A percentile compares a stretch with the other conserved stretches of the same genome.
Evolutionary conservation across 2,329 filamentous ascomycete species (phyloP).

Genomic region (Alternaria alternata): DNA sequence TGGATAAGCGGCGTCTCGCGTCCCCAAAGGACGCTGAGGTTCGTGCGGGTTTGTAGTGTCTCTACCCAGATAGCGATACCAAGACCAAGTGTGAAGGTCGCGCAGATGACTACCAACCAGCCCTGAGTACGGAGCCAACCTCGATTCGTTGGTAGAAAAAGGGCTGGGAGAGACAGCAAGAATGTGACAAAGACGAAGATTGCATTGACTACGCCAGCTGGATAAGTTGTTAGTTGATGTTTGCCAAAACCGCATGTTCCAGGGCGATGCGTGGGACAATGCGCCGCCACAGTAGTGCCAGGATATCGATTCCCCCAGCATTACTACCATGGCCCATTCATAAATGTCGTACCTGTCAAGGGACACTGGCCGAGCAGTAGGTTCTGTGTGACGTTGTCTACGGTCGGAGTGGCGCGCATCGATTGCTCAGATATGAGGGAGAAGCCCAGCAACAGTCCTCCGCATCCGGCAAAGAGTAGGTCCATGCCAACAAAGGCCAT

Average conservation of each 20-base stretch:
- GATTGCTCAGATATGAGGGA: slow-evolving; percentile 59
- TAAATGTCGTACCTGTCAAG: slow-evolving; percentile 57
- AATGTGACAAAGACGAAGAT: slow-evolving; percentile 76
- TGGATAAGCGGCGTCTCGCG: slow-evolving; percentile 66
- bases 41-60: slow-evolving; percentile 72
- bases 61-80: slow-evolving; percentile 70
- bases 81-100: slow-evolving; percentile 70
- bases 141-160: slow-evolving; percentile 71
- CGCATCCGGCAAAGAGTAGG: slow-evolving; percentile 61
- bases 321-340: neutral
- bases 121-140: slow-evolving; percentile 75
- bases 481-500: slow-evolving; percentile 61
- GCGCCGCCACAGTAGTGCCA: slow-evolving; percentile 32
- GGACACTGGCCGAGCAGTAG: slow-evolving; percentile 63
- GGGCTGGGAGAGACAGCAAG: slow-evolving; percentile 72
- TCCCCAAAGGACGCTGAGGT: slow-evolving; percentile 69
- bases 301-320: slow-evolving; percentile 23
- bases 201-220: slow-evolving; percentile 75
- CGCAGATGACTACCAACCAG: slow-evolving; percentile 72
- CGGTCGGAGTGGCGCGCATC: slow-evolving; percentile 53
- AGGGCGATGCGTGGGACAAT: slow-evolving; percentile 22
- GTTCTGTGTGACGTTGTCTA: slow-evolving; percentile 60
- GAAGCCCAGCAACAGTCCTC: slow-evolving; percentile 62
- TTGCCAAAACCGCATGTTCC: slow-evolving; percentile 2
- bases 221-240: slow-evolving; percentile 30